A percentile compares a stretch with the other conserved stretches of the same genome.
These are phyloP conservation scores for Pestalotiopsis sp. DNA, from an alignment of 2,329 filamentous ascomycete species.

Conservation along the genomic window DNA sequence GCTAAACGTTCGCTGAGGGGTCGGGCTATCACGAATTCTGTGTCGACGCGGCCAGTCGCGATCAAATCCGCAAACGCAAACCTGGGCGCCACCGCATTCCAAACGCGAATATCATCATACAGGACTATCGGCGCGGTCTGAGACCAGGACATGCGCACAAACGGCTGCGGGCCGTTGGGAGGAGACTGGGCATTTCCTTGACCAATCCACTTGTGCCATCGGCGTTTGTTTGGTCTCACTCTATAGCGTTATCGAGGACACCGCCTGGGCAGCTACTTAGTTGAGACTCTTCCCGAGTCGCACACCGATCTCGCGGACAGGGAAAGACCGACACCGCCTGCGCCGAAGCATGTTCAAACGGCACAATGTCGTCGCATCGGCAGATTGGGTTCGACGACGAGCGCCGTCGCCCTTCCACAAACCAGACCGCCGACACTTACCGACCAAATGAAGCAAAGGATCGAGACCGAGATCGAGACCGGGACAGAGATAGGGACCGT, in stretches of 20 bases:
- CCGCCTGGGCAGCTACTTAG: background rate
- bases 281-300: background rate
- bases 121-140: background rate
- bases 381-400: constrained; percentile 21
- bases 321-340: background rate
- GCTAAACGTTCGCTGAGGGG: background rate
- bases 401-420: constrained; percentile 13
- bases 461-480: constrained; percentile 24
- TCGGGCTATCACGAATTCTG: background rate
- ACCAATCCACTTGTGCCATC: background rate
- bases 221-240: too few relatives aligned
- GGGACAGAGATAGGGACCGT: constrained; percentile 18
- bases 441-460: constrained; percentile 11
- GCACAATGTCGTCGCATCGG: constrained; percentile 2
- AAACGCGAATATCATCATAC: background rate
- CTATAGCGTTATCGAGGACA: background rate
- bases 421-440: constrained; percentile 12
- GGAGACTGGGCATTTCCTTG: background rate
- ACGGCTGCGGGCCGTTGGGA: background rate
- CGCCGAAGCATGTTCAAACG: background rate
- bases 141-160: background rate
- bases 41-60: background rate
- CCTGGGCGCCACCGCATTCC: background rate
- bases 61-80: background rate
- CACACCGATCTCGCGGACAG: background rate